A percentile compares a stretch with the other conserved stretches of the same genome.
Conservation (phyloP, 2,329 filamentous ascomycete genomes). For the Alternaria sp. region DNA sequence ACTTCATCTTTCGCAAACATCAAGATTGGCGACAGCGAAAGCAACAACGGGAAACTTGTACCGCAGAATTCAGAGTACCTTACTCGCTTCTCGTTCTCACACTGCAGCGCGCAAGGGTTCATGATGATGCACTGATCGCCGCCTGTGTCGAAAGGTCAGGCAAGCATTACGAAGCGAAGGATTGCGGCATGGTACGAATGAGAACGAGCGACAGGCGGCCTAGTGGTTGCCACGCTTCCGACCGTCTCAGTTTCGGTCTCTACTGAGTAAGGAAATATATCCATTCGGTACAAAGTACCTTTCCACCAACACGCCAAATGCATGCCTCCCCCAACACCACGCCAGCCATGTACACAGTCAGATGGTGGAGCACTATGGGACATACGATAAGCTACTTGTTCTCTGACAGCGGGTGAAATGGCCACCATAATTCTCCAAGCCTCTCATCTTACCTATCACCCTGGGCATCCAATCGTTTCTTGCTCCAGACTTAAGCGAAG, state of each 20-base stretch:
- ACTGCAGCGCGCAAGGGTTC: not conserved
- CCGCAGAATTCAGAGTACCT: not conserved
- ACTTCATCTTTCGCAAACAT: constrained; percentile 3
- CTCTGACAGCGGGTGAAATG: not conserved
- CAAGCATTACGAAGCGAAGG: constrained; percentile 2
- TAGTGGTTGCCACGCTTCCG: constrained; percentile 1
- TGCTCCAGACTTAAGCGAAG: constrained; percentile 3
- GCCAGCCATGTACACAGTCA: constrained; percentile 9
- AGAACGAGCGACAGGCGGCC: constrained; percentile 1
- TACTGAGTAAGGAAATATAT: not conserved
- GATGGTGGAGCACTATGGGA: not conserved
- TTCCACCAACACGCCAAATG: constrained; percentile 8
- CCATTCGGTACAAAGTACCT: not conserved
- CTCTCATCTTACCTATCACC: constrained; percentile 6
- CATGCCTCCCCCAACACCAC: constrained; percentile 11
- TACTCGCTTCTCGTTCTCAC: not conserved
- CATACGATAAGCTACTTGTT: not conserved
- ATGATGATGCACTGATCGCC: not conserved
- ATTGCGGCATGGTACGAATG: constrained; percentile 9
- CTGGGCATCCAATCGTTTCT: not conserved
- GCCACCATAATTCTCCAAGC: not conserved
- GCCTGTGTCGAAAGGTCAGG: constrained; percentile 1
- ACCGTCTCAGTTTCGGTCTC: not conserved
- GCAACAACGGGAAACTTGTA: not conserved
- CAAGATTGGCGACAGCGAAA: not conserved